phyloP scores from a whole-genome alignment of 148 eudicot genomes.

The Silene latifolia region DNA sequence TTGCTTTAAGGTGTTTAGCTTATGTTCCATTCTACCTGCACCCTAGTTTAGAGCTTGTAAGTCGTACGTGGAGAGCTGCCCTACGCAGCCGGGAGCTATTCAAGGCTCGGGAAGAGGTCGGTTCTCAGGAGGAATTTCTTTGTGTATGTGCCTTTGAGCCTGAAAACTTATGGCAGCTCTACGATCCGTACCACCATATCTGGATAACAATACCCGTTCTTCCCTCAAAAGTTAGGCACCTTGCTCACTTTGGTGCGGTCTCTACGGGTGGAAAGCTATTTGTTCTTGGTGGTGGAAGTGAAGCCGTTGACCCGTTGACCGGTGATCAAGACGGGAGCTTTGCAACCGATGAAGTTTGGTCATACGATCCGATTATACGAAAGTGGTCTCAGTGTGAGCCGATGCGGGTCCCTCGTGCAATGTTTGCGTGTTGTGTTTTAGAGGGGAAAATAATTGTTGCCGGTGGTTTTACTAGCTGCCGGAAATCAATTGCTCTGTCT shows the following conservation, averaged over 20 bases:
- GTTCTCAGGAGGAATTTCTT: slow-evolving; percentile 57
- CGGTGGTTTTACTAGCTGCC: slow-evolving; percentile 80
- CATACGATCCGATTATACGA: slow-evolving; percentile 68
- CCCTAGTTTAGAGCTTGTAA: slow-evolving; percentile 67
- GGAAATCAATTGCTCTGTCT: slow-evolving; percentile 71
- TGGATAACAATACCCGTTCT: slow-evolving; percentile 84
- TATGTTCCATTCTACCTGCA: slow-evolving; percentile 76
- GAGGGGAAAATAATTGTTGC: slow-evolving; percentile 83
- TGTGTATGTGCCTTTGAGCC: slow-evolving; percentile 94
- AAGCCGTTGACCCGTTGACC: slow-evolving; percentile 87
- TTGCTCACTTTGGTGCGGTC: slow-evolving; percentile 81
- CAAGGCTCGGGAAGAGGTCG: slow-evolving; percentile 75
- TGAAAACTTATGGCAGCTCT: slow-evolving; percentile 87
- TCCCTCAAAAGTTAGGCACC: slow-evolving; percentile 78
- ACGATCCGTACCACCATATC: slow-evolving; percentile 63
- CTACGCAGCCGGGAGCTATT: slow-evolving; percentile 72
- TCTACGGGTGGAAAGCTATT: slow-evolving; percentile 71
- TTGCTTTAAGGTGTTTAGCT: slow-evolving; percentile 85
- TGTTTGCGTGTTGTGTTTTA: slow-evolving; percentile 88
- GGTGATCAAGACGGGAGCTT: slow-evolving; percentile 93
- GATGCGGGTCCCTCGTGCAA: slow-evolving; percentile 77
- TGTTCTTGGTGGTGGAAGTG: slow-evolving; percentile 93
- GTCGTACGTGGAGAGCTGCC: slow-evolving; percentile 81
- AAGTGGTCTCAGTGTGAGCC: slow-evolving; percentile 70
- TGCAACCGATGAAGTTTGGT: slow-evolving; percentile 91